These are phyloP conservation scores for Alternaria panax DNA, from an alignment of 2,329 filamentous ascomycete genomes.

Conservation along the genomic window DNA sequence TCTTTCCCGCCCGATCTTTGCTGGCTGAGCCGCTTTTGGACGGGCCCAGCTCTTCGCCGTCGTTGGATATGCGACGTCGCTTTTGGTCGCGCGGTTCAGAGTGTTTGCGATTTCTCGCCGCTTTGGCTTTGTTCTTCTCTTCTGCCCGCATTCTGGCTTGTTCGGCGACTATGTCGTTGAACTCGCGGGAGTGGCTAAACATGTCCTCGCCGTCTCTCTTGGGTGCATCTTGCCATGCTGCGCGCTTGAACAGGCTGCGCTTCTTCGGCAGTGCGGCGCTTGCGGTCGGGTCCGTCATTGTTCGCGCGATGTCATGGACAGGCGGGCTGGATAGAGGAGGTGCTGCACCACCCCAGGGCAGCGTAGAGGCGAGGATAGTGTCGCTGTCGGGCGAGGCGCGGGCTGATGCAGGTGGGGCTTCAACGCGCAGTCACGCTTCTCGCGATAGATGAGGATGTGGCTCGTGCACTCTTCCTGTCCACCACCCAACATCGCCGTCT, in stretches of 20 bases:
- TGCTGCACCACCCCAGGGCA: background rate
- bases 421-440: conserved; percentile 47
- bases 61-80: conserved; percentile 33
- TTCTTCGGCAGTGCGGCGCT: conserved; percentile 46
- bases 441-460: conserved; percentile 19
- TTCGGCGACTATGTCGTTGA: conserved; percentile 50
- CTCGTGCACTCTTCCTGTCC: conserved; percentile 27
- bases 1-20: conserved; percentile 12
- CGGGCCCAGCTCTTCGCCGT: conserved; percentile 19
- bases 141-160: conserved; percentile 45
- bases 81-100: conserved; percentile 30
- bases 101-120: conserved; percentile 42
- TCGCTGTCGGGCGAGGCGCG: background rate
- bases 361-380: conserved; percentile 3
- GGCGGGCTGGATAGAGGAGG: background rate
- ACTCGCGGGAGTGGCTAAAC: conserved; percentile 55
- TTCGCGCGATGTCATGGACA: conserved; percentile 23
- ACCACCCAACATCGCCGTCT: conserved; percentile 6
- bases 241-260: conserved; percentile 64
- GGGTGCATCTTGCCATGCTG: conserved; percentile 56
- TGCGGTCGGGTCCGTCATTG: conserved; percentile 36
- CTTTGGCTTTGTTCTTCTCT: conserved; percentile 33
- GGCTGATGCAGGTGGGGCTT: conserved; percentile 7
- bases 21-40: conserved; percentile 18
- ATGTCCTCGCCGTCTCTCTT: conserved; percentile 49